Percentiles rank a stretch among this genome's conserved stretches.
Conservation (phyloP, 2,329 filamentous ascomycete genomes). For the Sordariomycetes sp. region DNA sequence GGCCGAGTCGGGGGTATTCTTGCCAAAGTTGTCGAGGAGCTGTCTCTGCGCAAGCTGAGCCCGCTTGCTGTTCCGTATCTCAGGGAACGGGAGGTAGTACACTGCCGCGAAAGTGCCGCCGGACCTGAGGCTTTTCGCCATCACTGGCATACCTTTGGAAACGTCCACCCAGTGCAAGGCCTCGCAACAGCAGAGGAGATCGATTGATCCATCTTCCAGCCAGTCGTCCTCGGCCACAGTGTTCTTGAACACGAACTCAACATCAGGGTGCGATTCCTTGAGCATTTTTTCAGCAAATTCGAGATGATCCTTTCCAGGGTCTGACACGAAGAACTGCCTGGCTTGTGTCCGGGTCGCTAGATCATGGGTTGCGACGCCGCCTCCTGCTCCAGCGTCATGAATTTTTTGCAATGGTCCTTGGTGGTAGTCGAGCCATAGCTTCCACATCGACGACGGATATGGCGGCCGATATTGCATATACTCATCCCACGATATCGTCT, state of each 20-base stretch:
- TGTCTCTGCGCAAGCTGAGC: background rate
- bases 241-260: background rate
- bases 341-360: background rate
- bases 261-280: background rate
- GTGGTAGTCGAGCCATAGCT: conserved; percentile 1
- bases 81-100: conserved; percentile 1
- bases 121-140: background rate
- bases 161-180: conserved; percentile 2
- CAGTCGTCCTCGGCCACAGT: background rate
- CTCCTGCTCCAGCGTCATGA: background rate
- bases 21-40: background rate
- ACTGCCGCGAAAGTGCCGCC: conserved; percentile 1
- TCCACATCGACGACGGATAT: background rate
- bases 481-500: background rate
- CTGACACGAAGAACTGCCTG: background rate
- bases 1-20: background rate
- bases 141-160: background rate
- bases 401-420: background rate
- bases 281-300: background rate
- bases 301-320: conserved; percentile 1
- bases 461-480: background rate
- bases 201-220: background rate
- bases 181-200: background rate
- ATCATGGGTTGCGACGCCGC: background rate
- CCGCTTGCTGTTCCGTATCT: background rate